These are phyloP conservation scores for Pleurostoma richardsiae DNA, from an alignment of 2,329 filamentous ascomycete genomes.

Conservation along the genomic window DNA sequence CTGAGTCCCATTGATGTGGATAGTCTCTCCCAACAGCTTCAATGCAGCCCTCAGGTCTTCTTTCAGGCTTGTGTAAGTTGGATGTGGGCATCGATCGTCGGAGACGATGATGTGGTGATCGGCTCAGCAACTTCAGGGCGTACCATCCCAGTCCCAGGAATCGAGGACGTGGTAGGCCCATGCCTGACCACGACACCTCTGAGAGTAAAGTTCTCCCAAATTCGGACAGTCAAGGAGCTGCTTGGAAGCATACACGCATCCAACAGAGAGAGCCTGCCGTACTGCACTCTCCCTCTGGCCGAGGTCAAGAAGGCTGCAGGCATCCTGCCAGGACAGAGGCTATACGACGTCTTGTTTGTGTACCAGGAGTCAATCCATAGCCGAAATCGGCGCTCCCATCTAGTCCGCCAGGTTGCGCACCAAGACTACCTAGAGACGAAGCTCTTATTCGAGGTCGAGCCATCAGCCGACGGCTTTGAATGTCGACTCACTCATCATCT, in stretches of 20 bases:
- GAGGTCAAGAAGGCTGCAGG: conserved; percentile 63
- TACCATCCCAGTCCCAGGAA: conserved; percentile 61
- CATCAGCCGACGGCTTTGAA: conserved; percentile 34
- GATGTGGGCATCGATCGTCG: conserved; percentile 61
- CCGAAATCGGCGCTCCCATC: conserved; percentile 8
- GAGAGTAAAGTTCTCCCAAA: conserved; percentile 52
- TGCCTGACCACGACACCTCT: conserved; percentile 74
- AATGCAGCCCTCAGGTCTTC: conserved; percentile 61
- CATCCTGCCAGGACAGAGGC: conserved; percentile 43
- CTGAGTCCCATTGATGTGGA: conserved; percentile 27
- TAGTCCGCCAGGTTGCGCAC: conserved; percentile 52
- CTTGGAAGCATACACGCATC: conserved; percentile 57
- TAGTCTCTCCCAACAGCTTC: conserved; percentile 28
- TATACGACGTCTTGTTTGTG: conserved; percentile 78
- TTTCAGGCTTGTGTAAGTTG: conserved; percentile 70
- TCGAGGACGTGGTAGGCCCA: conserved; percentile 74
- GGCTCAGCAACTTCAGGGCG: conserved; percentile 81
- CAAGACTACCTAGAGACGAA: conserved; percentile 72
- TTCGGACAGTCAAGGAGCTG: conserved; percentile 52
- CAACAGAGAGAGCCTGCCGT: conserved; percentile 61
- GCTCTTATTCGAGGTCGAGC: conserved; percentile 72
- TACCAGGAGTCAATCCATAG: conserved; percentile 71
- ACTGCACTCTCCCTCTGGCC: conserved; percentile 59
- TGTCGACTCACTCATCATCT: conserved; percentile 44
- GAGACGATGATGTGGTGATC: conserved; percentile 62